Conservation (phyloP, 176 grass and related monocot genomes). For the Phyllostachys edulis region DNA sequence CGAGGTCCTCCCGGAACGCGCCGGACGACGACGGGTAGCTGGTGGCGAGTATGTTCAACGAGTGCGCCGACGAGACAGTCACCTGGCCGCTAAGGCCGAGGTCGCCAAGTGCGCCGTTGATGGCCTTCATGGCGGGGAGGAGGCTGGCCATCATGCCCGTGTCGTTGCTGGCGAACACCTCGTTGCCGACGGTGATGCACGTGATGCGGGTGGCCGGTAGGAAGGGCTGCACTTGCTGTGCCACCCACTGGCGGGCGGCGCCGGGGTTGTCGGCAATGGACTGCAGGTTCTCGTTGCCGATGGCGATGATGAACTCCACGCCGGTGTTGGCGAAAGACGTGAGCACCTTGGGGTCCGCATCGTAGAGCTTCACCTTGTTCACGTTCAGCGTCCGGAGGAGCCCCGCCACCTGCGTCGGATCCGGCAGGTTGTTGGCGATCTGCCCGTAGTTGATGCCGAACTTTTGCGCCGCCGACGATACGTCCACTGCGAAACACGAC, state of each 20-base stretch:
- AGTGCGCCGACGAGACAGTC: conserved; percentile 71
- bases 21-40: conserved; percentile 76
- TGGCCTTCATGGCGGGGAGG: conserved; percentile 68
- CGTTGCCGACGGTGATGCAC: conserved; percentile 81
- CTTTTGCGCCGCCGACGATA: conserved; percentile 41
- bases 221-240: conserved; percentile 65
- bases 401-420: conserved; percentile 50
- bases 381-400: conserved; percentile 69
- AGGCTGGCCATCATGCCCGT: conserved; percentile 48
- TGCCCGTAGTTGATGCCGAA: conserved; percentile 92
- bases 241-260: conserved; percentile 62
- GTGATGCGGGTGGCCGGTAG: conserved; percentile 66
- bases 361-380: conserved; percentile 80
- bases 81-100: conserved; percentile 43
- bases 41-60: conserved; percentile 49
- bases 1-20: conserved; percentile 54
- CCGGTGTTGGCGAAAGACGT: conserved; percentile 60
- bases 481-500: conserved; percentile 25
- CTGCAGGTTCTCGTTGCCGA: conserved; percentile 68
- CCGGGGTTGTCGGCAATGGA: conserved; percentile 33
- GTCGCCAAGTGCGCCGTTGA: conserved; percentile 49
- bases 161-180: conserved; percentile 61
- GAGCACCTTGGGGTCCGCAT: conserved; percentile 64
- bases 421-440: conserved; percentile 71
- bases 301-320: conserved; percentile 76